A percentile compares a stretch with the other conserved stretches of the same genome.
phyloP scores from a whole-genome alignment of 495 filamentous ascomycete genomes.

The Xylaria sp. region DNA sequence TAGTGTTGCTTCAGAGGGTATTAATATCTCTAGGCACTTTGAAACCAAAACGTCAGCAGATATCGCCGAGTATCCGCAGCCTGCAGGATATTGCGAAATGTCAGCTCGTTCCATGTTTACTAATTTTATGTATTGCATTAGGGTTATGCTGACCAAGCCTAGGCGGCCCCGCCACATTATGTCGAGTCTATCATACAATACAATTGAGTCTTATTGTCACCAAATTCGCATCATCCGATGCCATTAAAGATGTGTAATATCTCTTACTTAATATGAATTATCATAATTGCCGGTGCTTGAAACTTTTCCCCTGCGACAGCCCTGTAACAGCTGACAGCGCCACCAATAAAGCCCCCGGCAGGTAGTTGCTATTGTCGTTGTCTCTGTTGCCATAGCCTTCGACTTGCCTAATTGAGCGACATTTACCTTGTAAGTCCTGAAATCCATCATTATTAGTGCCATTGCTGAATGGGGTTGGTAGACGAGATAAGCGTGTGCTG shows the following conservation, averaged over 20 bases:
- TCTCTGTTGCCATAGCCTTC: neutral
- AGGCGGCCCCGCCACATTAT: neutral
- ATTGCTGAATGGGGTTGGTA: neutral
- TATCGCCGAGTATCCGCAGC: neutral
- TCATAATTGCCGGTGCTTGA: neutral
- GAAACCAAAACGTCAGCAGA: neutral
- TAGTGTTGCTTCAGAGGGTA: neutral
- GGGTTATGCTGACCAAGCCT: neutral
- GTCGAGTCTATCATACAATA: neutral
- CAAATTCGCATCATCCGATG: neutral
- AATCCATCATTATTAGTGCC: neutral
- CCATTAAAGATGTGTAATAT: neutral
- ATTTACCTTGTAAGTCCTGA: neutral
- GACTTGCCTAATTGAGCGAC: neutral
- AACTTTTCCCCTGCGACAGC: neutral
- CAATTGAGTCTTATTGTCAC: neutral
- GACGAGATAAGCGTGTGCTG: neutral
- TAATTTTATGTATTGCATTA: conserved; percentile 6
- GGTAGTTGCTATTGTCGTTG: neutral
- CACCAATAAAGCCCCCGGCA: neutral
- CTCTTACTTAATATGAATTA: neutral
- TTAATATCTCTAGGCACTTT: neutral
- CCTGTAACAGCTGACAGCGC: neutral
- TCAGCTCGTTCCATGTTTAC: neutral
- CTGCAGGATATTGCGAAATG: neutral